Evolutionary conservation across 2,329 filamentous ascomycete species (phyloP), one percentile per base, ranked within the genome.

Genomic region (Pleurostoma richardsiae): DNA sequence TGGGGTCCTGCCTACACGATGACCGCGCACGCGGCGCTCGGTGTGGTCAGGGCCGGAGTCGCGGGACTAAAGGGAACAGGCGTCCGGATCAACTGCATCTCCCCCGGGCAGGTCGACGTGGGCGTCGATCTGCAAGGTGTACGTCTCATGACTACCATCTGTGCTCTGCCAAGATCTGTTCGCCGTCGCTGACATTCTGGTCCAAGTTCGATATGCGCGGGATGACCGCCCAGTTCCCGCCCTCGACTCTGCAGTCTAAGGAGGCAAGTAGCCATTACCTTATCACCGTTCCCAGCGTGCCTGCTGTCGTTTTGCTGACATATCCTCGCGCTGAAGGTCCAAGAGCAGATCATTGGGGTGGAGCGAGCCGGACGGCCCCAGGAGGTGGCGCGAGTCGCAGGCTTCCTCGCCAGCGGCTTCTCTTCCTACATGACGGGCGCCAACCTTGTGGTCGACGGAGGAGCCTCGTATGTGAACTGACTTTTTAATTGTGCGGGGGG

Each of bases 1-100:
- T 82, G 79, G 77, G 78, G 79, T 0, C 77, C 79, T 0, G 73
- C 70, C n/a, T 82, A 78, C 49, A 83, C 79, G 0, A 82, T 84
- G 75, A 69, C 70, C 6, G 72, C 69, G 6, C 80, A 83, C 56
- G 80, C 81, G 1, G 79, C 79, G 3, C 61, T 84, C 11, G 80
- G 81, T 0, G 79, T 83, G 1, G 81, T 85, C 2, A 66, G 73
- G 49, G 70, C 77, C 8, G 80, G 80, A 3, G 79, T 83, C 2
- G 70, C 75, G 1, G 72, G 75, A 6, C 59, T 83, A 38, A 82
- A 80, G 61, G 76, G 77, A 1, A 79, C 72, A 5, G 77, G 77
- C 0, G 75, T 83, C 27, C 63, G 80, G 29, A 80, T 83, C 53
- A 83, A 83, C 51, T 79, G 74, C 49, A 69, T 70, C 41, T 67